Evolutionary conservation across 192 early-diverging fungal genomes (phyloP).

Genomic region (Geosiphon pyriformis): DNA sequence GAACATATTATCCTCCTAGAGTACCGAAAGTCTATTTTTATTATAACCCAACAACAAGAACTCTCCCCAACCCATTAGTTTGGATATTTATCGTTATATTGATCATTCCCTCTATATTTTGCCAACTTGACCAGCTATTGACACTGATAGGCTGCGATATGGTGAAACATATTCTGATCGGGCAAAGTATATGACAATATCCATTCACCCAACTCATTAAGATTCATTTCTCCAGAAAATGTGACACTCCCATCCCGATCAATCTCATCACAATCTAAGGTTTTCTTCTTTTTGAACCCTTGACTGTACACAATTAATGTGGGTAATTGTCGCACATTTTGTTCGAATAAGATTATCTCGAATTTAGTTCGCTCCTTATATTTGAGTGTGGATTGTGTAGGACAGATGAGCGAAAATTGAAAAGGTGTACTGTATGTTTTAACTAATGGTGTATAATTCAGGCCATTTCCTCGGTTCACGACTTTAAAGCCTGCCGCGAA

Average conservation of each 20-base stretch:
- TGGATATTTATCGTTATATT: too few relatives aligned
- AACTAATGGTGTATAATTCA: slow-evolving; percentile 17
- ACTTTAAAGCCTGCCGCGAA: background rate
- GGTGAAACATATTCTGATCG: background rate
- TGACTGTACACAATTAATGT: background rate
- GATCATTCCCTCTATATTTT: too few relatives aligned
- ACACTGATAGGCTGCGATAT: background rate
- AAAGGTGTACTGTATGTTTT: background rate
- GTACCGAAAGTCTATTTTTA: too few relatives aligned
- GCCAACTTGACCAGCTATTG: too few relatives aligned
- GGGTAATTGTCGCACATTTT: background rate
- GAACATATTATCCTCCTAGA: too few relatives aligned
- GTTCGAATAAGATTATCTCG: slow-evolving; percentile 12
- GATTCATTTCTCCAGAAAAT: background rate
- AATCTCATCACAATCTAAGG: background rate
- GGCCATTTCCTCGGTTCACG: slow-evolving; percentile 9
- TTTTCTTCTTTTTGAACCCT: background rate
- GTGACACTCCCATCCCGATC: background rate
- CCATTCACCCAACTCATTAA: slow-evolving; percentile 10
- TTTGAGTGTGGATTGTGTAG: background rate
- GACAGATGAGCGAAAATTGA: slow-evolving; percentile 5
- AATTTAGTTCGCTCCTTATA: background rate
- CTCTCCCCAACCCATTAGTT: too few relatives aligned
- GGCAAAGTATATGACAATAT: background rate
- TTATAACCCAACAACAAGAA: too few relatives aligned